phyloP scores from a whole-genome alignment of 2,329 filamentous ascomycete species.

The Nemania sp. region DNA sequence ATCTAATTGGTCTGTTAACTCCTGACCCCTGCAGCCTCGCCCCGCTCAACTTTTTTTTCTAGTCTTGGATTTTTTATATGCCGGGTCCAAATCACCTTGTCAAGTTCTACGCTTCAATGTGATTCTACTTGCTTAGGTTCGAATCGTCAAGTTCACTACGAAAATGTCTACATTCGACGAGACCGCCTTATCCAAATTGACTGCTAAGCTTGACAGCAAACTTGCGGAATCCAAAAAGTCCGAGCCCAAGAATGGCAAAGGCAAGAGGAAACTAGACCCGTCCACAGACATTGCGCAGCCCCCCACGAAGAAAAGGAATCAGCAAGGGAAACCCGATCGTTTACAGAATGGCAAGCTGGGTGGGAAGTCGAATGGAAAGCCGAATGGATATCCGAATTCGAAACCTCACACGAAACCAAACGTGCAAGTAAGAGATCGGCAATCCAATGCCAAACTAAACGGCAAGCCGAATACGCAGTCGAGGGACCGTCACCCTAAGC shows the following conservation, averaged over 20 bases:
- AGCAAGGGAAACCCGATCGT: conserved; percentile 31
- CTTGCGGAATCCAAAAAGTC: conserved; percentile 56
- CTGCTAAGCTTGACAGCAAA: conserved; percentile 67
- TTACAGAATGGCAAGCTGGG: conserved; percentile 19
- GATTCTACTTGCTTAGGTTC: background rate
- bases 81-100: conserved; percentile 14
- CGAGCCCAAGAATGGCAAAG: conserved; percentile 42
- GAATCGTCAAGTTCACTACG: background rate
- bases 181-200: conserved; percentile 64
- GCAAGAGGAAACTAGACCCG: conserved; percentile 60
- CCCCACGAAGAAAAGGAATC: conserved; percentile 47
- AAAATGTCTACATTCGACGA: conserved; percentile 60
- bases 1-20: conserved; percentile 23
- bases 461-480: conserved; percentile 34
- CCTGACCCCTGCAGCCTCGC: conserved; percentile 38
- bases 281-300: conserved; percentile 40
- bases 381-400: conserved; percentile 47
- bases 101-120: background rate
- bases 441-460: conserved; percentile 18
- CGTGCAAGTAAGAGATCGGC: conserved; percentile 30
- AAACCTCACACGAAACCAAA: conserved; percentile 39
- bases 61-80: conserved; percentile 32
- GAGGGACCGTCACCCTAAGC: conserved; percentile 20
- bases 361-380: conserved; percentile 42
- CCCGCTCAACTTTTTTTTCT: conserved; percentile 48